Evolutionary conservation across 306 rosid genomes (phyloP), one percentile per base, ranked within the genome.

Genomic region (Senna siamea): DNA sequence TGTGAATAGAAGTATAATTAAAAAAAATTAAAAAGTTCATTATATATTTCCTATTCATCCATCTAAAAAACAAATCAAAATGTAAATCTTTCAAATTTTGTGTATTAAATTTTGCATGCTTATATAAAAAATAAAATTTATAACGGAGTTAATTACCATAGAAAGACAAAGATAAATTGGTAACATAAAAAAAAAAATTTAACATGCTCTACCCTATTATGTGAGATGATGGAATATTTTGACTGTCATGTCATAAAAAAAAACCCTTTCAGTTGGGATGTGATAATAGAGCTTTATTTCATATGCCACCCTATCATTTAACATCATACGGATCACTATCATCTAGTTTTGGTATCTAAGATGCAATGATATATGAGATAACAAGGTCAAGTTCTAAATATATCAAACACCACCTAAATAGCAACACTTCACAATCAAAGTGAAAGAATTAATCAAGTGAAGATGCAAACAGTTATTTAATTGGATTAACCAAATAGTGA

Each of bases 401-500:
- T 41, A 41, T 10, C 2, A 41, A 41, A 41, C 47, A 41, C 47
- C 13, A 10, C 47, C 47, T 41, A 23, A 23, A 14, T 13, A 56
- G 18, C 58, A 46, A 67, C 41, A 47, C 13, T 17, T 47, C 13
- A 28, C 28, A 15, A 14, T 66, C 56, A 44, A 66, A 47, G 17
- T 9, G 11, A 47, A 66, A 67, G 57, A 26, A 67, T n/a, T 67
- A n/a, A 18, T 52, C 62, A 54, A 70, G 53, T 9, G 6, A 23
- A 14, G 14, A 7, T 7, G 19, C 35, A 40, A 11, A 38, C 35
- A 17, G 0, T 35, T 18, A 3, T 35, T 38, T 40, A 32, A 69
- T 9, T 69, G 59, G 50, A 20, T 18, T 35, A 6, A 30, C 17
- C 32, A 30, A 6, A 67, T 30, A 6, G 2, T 58, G 40, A 58